Base-by-base conservation (phyloP, 2,329 filamentous ascomycete genomes). In the Penicillium oxalicum region DNA sequence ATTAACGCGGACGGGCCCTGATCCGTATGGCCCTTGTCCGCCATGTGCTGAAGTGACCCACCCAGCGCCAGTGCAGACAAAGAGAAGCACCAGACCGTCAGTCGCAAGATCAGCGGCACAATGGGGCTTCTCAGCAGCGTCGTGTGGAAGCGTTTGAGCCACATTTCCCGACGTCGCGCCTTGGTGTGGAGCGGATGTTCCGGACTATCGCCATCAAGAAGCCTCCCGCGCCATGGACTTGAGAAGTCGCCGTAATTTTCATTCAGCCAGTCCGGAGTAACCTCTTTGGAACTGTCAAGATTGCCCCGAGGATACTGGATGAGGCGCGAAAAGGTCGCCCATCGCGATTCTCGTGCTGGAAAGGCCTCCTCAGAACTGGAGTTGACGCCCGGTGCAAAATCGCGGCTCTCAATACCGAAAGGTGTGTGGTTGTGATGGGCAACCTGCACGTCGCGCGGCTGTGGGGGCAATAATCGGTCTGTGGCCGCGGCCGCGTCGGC, bases 11-110 rank as follows among this genome's bases (percentile, higher is more conserved):
- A 94, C 35, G 86, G 82, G 28, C 80, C 82, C 65, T 88, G 83
- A 2, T 75, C 70, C 28, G 72, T 67, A 63, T 68, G 49, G 62
- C 71, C 59, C 58, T 69, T 58, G 26, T 74, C 68, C 47, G 83
- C 78, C 46, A 81, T 70, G 58, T 82, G 73, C 65, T 83, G 88
- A 43, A 97, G 90, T 25, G 82, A 83, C 3, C 78, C 81, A 2
- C 90, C 85, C 7, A 98, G 77, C 11, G 82, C 88, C 25, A 98
- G 79, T 4, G 90, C 91, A 47, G 88, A 76, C 35, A 88, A 79
- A 2, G 90, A 95, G 53, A 94, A 94, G 50, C 83, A 76, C 65
- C 95, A 83, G 43, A 95, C 88, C 11, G 81, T 84, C 18, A 95
- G 72, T 45, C 93, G 87, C 65, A 95, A 88, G 11, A 87, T 74